Base-by-base conservation (phyloP, 2,329 filamentous ascomycete species). In the Magnaporthiopsis poae region DNA sequence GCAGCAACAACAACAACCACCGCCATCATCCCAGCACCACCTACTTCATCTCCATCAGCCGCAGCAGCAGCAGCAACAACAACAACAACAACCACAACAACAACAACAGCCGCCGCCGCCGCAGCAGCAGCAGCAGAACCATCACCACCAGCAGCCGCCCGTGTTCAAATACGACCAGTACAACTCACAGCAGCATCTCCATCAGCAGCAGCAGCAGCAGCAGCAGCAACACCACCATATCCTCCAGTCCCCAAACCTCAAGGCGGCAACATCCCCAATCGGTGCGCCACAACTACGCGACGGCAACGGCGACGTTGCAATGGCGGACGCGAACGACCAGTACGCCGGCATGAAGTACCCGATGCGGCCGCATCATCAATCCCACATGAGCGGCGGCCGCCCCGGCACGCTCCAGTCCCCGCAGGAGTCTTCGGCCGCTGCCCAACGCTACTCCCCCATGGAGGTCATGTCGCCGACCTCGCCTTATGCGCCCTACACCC, bases 381-480 rank as follows among this genome's bases (percentile, higher is more conserved):
- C 92, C 73, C 88, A 94, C 71, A 81, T 86, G 35, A 77, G 77
- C 66, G 78, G 78, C 70, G 73, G 77, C 68, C 77, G 79, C 68
- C 70, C 80, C 60, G 72, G 87, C 68, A 91, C 86, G 69, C 86
- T 92, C 72, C 89, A 94, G 76, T 90, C 89, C 62, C 81, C 88
- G 64, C 88, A 88, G 70, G 88, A 94, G 74, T 88, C 90, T 68
- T 95, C 92, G 61, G 84, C 91, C 64, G 91, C 92, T 67, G 91
- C 92, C 68, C 91, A 96, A 76, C 88, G 93, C 75, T 98, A 98
- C 79, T 98, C 94, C 62, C 95, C 94, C 70, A 97, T 97, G 93
- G 94, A 96, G 76, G 86, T 87, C 21, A 81, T 96, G 68, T 92
- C 92, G 68, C 91, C 92, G 60, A 87, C 89, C 46, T 89, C 90